A percentile compares a stretch with the other conserved stretches of the same genome.
Conservation (phyloP, 2,329 filamentous ascomycete species). For the Polychaeton citri region DNA sequence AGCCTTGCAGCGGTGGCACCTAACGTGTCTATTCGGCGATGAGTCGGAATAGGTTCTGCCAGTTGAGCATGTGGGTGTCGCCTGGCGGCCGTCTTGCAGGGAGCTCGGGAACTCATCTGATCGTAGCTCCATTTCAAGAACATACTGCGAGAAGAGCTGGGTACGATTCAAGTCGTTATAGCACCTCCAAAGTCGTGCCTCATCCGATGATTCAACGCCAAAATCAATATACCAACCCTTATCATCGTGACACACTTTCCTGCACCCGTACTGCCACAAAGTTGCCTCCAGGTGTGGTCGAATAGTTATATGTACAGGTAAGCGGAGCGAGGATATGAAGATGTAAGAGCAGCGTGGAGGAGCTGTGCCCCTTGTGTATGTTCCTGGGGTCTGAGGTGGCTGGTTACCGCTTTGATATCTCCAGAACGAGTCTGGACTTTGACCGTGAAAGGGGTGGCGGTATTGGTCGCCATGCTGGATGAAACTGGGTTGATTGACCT, state of each 20-base stretch:
- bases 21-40: background rate
- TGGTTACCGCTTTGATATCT: too few species aligned
- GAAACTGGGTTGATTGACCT: too few species aligned
- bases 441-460: too few species aligned
- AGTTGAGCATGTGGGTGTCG: background rate
- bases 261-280: conserved; percentile 2
- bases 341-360: conserved; percentile 14
- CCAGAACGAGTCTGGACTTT: too few species aligned
- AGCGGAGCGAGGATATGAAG: conserved; percentile 9
- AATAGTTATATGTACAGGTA: conserved; percentile 7
- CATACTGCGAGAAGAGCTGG: background rate
- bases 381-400: too few species aligned
- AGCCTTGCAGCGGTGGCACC: background rate
- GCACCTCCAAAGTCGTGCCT: background rate
- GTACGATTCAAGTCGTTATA: background rate
- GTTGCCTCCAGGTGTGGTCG: conserved; percentile 8
- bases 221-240: conserved; percentile 15
- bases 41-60: background rate
- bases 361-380: too few species aligned
- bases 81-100: background rate
- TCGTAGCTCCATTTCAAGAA: background rate
- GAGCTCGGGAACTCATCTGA: background rate
- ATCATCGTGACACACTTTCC: conserved; percentile 8
- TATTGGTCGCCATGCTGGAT: too few species aligned
- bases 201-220: conserved; percentile 1